These are phyloP conservation scores for Lentinula boryana DNA, from an alignment of 768 basidiomycete genomes.

Conservation along the genomic window DNA sequence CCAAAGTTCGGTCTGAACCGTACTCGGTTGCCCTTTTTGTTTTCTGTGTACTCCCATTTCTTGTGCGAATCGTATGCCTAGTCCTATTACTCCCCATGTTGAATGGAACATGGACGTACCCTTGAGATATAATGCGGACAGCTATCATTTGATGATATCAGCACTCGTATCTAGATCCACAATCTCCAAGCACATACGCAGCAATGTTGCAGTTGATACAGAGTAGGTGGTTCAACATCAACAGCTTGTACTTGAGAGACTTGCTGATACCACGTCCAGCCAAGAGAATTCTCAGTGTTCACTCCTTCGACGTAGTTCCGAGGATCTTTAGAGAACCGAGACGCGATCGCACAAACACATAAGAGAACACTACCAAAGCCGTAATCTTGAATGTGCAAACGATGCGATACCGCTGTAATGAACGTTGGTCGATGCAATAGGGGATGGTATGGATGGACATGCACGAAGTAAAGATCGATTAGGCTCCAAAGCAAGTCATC, in stretches of 20 bases:
- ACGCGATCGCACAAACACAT: conserved; percentile 44
- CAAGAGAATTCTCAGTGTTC: conserved; percentile 9
- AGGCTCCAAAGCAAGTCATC: conserved; percentile 31
- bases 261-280: conserved; percentile 33
- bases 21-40: conserved; percentile 12
- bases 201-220: conserved; percentile 53
- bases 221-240: conserved; percentile 39
- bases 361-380: conserved; percentile 39
- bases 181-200: conserved; percentile 23
- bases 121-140: conserved; percentile 41
- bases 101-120: conserved; percentile 42
- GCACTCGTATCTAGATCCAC: background rate
- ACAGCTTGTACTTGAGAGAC: conserved; percentile 42
- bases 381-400: background rate
- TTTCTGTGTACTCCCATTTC: conserved; percentile 33
- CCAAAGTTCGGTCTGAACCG: conserved; percentile 36
- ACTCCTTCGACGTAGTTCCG: conserved; percentile 24
- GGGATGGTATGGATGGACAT: conserved; percentile 33
- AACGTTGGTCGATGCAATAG: conserved; percentile 50
- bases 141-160: conserved; percentile 21
- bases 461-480: conserved; percentile 42
- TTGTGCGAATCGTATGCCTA: conserved; percentile 33
- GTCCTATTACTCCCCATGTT: conserved; percentile 29
- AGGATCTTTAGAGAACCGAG: conserved; percentile 36
- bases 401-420: conserved; percentile 23